A percentile compares a stretch with the other conserved stretches of the same genome.
These are phyloP conservation scores for Nemania sp. DNA, from an alignment of 2,329 filamentous ascomycete species.

Conservation along the genomic window DNA sequence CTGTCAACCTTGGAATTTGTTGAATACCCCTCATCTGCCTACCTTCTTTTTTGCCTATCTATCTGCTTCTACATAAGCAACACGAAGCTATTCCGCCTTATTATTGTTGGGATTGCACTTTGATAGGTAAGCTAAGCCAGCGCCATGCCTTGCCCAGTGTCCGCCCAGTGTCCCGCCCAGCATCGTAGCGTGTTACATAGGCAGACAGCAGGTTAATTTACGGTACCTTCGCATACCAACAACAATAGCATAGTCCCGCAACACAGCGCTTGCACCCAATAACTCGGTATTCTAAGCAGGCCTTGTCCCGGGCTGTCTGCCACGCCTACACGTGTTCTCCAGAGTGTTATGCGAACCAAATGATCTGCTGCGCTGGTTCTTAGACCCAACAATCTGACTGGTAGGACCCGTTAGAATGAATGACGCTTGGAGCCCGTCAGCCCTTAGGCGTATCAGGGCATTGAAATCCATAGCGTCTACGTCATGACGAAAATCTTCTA, in stretches of 20 bases:
- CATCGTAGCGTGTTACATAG: slow-evolving; percentile 1
- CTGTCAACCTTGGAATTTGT: background rate
- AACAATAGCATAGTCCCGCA: background rate
- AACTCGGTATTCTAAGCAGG: background rate
- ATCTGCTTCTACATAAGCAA: background rate
- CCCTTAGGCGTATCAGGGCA: slow-evolving; percentile 22
- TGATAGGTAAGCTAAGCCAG: slow-evolving; percentile 7
- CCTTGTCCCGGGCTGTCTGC: too few relatives aligned
- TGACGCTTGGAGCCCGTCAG: slow-evolving; percentile 13
- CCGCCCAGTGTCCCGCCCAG: slow-evolving; percentile 12
- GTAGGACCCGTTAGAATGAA: slow-evolving; percentile 1
- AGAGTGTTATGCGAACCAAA: slow-evolving; percentile 25
- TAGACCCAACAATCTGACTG: slow-evolving; percentile 9
- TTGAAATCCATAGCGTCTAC: slow-evolving; percentile 13
- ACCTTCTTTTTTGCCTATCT: background rate
- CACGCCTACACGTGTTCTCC: slow-evolving; percentile 22
- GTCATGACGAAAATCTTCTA: slow-evolving; percentile 21
- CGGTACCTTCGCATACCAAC: too few relatives aligned
- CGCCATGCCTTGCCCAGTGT: slow-evolving; percentile 2
- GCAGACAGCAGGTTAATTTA: background rate
- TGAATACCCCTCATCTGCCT: background rate
- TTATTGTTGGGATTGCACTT: background rate
- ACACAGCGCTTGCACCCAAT: background rate
- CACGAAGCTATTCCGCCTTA: slow-evolving; percentile 1
- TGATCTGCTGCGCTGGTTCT: slow-evolving; percentile 2